Evolutionary conservation across 2,329 filamentous ascomycete species (phyloP), one percentile per base, ranked within the genome.

Genomic region (Biscogniauxia sp.): DNA sequence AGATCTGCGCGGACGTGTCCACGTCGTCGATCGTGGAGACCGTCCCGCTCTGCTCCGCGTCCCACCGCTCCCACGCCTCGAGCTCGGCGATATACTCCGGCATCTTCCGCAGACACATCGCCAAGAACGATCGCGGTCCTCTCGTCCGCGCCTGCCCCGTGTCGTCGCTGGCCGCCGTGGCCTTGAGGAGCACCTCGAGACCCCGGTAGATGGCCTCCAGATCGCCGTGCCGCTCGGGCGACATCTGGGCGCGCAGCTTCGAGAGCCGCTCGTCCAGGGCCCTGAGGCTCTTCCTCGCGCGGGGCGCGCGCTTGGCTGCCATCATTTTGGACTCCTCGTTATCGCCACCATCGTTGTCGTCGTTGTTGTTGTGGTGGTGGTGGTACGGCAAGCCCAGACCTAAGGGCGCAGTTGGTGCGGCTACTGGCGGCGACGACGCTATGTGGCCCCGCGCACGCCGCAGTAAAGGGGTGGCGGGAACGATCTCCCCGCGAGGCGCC

Each of bases 81-180:
- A 82, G 77, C 32, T 76, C 74, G 1, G 72, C 68, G 32, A 84
- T 79, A 63, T 80, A 83, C 17, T 74, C 72, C 1, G 82, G 82
- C 15, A 85, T 72, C 61, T 76, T 78, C 56, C 77, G 74, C 5
- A 85, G 73, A 59, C 80, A 82, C 76, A 82, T 80, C 20, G 78
- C 77, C 19, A 84, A 61, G 9, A 85, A 73, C 4, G 81, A 81
- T 25, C 73, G 77, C 4, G 73, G 20, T 69, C 75, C 62, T 63
- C 11, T 45, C 37, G 11, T 13, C 37, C 62, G 60, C n/a, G 54
- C 54, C 64, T 60, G 13, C 62, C 41, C 57, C 19, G 56, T 52
- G 23, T 23, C 23, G 23, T 23, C 23, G 69, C 37, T 52, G 20
- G 23, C 45, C 17, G 60, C 57, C 19, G 80, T 82, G 3, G 78